Base-by-base conservation (phyloP, 225 moss, liverwort and hornwort genomes). In the Polytrichum commune region DNA sequence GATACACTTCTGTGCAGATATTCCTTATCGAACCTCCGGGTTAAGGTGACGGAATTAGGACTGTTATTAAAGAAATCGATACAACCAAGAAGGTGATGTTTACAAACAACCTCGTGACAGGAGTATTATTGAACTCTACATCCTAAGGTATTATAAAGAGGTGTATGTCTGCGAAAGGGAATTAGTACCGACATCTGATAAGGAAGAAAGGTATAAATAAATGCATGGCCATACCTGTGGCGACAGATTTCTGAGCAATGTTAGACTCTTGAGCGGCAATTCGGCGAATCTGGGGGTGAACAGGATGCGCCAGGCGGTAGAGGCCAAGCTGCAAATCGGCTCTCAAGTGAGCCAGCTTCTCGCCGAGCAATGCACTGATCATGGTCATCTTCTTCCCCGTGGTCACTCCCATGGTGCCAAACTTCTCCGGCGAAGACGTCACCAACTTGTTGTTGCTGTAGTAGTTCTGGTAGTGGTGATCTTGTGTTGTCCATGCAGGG, bases 241-340 rank as follows among this genome's bases (percentile, higher is more conserved):
- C 85, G 46, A 77, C 85, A 60, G 85, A 85, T 66, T 85, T 82
- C 72, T 74, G 79, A 22, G 76, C 85, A 46, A 85, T 85, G 64
- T 77, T 85, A 6, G 79, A 79, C 69, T 74, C 85, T 66, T 82
- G 79, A 9, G 85, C 85, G 33, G 69, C 82, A 55, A 74, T 76
- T 32, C 72, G 74, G 32, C 76, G 74, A 53, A 65, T 63, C 58
- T 85, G 79, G 10, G 70, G 63, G 28, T 80, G 69, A 32, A 73
- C 54, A 19, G 74, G 77, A 77, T 85, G 82, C n/a, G 79, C 61
- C 18, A 85, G 82, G 60, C 74, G 74, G 60, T 77, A 82, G 5
- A 85, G 72, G 55, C 79, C 79, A 19, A 85, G 69, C 20, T 76
- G 79, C 53, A 85, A 54, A 63, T 85, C 82, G 26, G 85, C 82